phyloP scores from a whole-genome alignment of 202 grass and related monocot genomes.

The Hordeum pubiflorum region DNA sequence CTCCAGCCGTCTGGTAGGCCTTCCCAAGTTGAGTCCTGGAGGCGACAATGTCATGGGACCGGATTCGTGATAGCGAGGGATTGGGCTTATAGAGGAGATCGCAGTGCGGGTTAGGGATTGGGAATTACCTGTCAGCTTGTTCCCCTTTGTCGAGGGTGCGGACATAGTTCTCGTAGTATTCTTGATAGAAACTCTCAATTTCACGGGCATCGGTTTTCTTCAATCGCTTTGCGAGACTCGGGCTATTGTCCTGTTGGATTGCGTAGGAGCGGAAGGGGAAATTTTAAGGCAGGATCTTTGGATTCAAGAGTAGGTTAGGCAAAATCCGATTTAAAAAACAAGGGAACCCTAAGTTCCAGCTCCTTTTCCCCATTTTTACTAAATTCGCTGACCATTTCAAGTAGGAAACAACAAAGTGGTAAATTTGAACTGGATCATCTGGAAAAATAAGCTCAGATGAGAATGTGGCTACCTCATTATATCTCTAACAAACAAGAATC shows the following conservation, averaged over 20 bases:
- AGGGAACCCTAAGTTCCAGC: not conserved
- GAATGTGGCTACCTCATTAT: not conserved
- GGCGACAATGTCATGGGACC: constrained; percentile 3
- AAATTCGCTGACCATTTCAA: not conserved
- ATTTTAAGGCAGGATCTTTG: not conserved
- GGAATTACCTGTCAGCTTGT: constrained; percentile 79
- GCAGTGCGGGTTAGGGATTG: not conserved
- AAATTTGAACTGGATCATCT: not conserved
- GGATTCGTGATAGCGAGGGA: not conserved
- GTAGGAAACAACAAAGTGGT: not conserved
- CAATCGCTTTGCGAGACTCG: constrained; percentile 64
- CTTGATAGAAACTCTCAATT: constrained; percentile 97
- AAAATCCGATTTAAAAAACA: not conserved
- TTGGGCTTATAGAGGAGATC: constrained; percentile 6
- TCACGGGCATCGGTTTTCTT: constrained; percentile 90
- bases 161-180: constrained; percentile 93
- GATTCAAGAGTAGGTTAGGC: not conserved
- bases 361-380: not conserved
- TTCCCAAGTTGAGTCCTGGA: constrained; percentile 81
- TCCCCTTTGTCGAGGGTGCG: constrained; percentile 82
- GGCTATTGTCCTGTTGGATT: constrained; percentile 69
- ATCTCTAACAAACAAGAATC: not conserved
- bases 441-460: not conserved
- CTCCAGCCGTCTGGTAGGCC: constrained; percentile 89
- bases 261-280: not conserved